A percentile compares a stretch with the other conserved stretches of the same genome.
Conservation (phyloP, 495 filamentous ascomycete genomes). For the Xylaria curta region DNA sequence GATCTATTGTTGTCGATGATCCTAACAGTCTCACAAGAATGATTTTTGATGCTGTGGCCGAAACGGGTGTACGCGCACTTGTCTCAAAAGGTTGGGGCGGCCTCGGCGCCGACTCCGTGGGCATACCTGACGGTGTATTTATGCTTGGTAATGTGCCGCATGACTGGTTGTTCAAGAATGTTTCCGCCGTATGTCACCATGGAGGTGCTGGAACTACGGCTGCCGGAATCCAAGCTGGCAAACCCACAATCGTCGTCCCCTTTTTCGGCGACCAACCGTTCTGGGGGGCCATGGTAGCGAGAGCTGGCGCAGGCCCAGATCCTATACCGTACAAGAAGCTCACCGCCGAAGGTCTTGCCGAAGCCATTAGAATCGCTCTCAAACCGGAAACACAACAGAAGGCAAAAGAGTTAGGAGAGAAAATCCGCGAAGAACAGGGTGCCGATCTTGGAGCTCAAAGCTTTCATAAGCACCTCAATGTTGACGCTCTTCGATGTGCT, state of each 20-base stretch:
- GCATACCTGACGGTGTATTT: conserved; percentile 70
- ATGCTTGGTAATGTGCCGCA: conserved; percentile 81
- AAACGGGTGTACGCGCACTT: conserved; percentile 71
- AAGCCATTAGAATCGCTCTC: conserved; percentile 65
- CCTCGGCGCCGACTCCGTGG: conserved; percentile 66
- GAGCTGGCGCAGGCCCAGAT: conserved; percentile 71
- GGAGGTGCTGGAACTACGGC: conserved; percentile 85
- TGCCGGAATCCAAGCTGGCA: conserved; percentile 69
- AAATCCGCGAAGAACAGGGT: conserved; percentile 71
- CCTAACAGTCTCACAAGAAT: conserved; percentile 68
- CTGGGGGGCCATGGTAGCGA: conserved; percentile 79
- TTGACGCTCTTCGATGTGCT: conserved; percentile 66
- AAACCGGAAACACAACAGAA: conserved; percentile 60
- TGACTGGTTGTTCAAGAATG: conserved; percentile 80
- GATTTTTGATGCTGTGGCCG: conserved; percentile 72
- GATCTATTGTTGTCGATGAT: conserved; percentile 81
- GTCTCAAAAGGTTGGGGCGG: conserved; percentile 85
- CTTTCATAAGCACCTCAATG: conserved; percentile 72
- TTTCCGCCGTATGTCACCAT: conserved; percentile 80
- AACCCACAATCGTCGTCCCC: conserved; percentile 77
- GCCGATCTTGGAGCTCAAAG: conserved; percentile 65
- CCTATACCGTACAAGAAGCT: conserved; percentile 76
- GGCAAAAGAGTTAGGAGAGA: conserved; percentile 64
- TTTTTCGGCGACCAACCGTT: conserved; percentile 90
- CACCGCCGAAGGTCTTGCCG: conserved; percentile 65